A percentile compares a stretch with the other conserved stretches of the same genome.
Conservation (phyloP, 129 eudicot species). For the Pseudognaphalium luteoalbum region DNA sequence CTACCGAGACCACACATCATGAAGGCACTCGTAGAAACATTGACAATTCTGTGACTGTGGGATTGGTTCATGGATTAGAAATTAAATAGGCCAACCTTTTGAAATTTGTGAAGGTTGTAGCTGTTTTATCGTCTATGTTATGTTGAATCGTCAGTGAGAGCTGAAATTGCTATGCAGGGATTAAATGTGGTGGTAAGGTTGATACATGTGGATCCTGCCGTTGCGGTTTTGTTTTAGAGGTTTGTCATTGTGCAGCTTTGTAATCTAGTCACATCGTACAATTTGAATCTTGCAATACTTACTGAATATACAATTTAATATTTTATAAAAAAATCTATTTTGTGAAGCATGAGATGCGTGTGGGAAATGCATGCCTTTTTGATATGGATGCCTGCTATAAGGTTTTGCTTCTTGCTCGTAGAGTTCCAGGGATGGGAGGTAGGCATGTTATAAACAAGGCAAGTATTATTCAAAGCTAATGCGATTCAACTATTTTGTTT, state of each 20-base stretch:
- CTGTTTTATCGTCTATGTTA: neutral
- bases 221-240: slow-evolving; percentile 11
- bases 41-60: neutral
- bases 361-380: neutral
- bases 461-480: neutral
- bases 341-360: slow-evolving; percentile 6
- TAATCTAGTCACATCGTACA: neutral
- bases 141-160: neutral
- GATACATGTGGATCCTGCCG: neutral
- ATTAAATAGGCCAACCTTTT: neutral
- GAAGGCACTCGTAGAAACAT: neutral
- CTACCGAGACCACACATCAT: neutral
- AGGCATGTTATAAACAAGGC: slow-evolving; percentile 7
- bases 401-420: slow-evolving; percentile 4
- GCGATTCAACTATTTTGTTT: neutral
- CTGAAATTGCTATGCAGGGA: neutral
- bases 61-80: neutral
- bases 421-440: slow-evolving; percentile 5
- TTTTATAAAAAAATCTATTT: neutral
- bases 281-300: too few relatives aligned
- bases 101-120: neutral
- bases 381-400: slow-evolving; percentile 6
- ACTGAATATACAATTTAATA: neutral
- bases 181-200: neutral
- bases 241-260: neutral